A percentile compares a stretch with the other conserved stretches of the same genome.
Evolutionary conservation across 2,329 filamentous ascomycete genomes (phyloP).

Genomic region (Pleochaeta shiraiana): DNA sequence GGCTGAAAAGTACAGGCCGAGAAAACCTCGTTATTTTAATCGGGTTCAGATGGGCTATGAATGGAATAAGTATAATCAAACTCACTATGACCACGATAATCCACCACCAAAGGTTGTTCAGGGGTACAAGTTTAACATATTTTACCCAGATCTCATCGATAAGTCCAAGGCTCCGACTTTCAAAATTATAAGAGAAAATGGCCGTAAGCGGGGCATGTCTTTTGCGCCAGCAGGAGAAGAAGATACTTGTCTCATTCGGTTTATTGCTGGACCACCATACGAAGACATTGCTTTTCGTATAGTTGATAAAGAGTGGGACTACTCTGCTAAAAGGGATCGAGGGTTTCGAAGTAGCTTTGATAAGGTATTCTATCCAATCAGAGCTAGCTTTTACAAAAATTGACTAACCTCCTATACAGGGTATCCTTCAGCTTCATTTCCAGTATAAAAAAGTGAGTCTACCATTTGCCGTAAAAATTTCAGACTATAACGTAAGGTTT

Average conservation of each 20-base stretch:
- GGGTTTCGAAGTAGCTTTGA: slow-evolving; percentile 96
- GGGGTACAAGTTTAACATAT: slow-evolving; percentile 99
- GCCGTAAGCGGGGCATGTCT: slow-evolving; percentile 71
- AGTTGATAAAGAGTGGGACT: slow-evolving; percentile 98
- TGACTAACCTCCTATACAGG: slow-evolving; percentile 26
- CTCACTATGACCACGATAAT: slow-evolving; percentile 96
- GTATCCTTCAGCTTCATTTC: slow-evolving; percentile 90
- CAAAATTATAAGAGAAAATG: slow-evolving; percentile 84
- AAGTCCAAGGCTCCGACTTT: slow-evolving; percentile 89
- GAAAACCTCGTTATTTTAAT: slow-evolving; percentile 95
- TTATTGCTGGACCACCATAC: slow-evolving; percentile 87
- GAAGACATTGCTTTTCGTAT: slow-evolving; percentile 95
- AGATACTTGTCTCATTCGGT: slow-evolving; percentile 90
- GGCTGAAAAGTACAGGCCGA: slow-evolving; percentile 65
- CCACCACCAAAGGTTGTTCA: slow-evolving; percentile 96
- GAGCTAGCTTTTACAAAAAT: slow-evolving; percentile 4
- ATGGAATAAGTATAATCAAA: slow-evolving; percentile 99
- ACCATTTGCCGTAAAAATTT: slow-evolving; percentile 4
- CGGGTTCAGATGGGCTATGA: slow-evolving; percentile 98
- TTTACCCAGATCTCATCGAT: slow-evolving; percentile 94
- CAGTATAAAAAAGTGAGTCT: slow-evolving; percentile 81
- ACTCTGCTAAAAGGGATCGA: slow-evolving; percentile 81
- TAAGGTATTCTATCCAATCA: slow-evolving; percentile 40
- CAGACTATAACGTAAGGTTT: slow-evolving; percentile 11
- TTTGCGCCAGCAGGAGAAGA: slow-evolving; percentile 88